These are phyloP conservation scores for Fagopyrum tataricum DNA, from an alignment of 148 eudicot genomes.

Conservation along the genomic window DNA sequence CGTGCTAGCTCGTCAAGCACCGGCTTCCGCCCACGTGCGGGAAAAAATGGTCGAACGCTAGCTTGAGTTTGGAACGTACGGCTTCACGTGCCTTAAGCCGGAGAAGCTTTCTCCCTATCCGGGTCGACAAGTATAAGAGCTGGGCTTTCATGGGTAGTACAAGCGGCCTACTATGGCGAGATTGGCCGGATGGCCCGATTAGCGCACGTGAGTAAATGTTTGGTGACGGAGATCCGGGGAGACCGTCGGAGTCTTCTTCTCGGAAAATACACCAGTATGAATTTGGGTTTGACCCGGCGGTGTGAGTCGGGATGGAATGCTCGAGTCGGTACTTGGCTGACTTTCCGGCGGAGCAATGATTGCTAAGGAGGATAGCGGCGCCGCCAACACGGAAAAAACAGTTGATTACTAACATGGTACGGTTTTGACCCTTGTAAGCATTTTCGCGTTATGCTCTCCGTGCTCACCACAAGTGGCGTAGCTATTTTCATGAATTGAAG, in stretches of 20 bases:
- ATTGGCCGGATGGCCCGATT: constrained; percentile 10
- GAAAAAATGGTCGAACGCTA: constrained; percentile 32
- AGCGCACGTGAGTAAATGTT: constrained; percentile 16
- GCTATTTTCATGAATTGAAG: constrained; percentile 12
- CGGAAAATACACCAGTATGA: constrained; percentile 20
- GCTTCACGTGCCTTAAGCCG: constrained; percentile 7
- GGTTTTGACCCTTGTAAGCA: constrained; percentile 6
- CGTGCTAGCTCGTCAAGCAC: constrained; percentile 35
- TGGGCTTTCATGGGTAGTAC: constrained; percentile 1
- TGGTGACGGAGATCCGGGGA: constrained; percentile 18
- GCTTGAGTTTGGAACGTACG: constrained; percentile 13
- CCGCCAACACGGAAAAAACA: constrained; percentile 26
- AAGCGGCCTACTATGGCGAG: background rate
- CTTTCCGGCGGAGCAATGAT: constrained; percentile 9
- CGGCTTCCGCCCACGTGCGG: constrained; percentile 38
- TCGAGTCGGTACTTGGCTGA: constrained; percentile 24
- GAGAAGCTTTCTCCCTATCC: constrained; percentile 2
- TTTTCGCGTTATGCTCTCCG: constrained; percentile 15
- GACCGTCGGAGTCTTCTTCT: constrained; percentile 26
- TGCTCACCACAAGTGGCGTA: constrained; percentile 15
- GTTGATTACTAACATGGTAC: constrained; percentile 8
- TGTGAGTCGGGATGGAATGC: constrained; percentile 20
- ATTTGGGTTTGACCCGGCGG: constrained; percentile 17
- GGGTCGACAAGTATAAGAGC: background rate
- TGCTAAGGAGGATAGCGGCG: constrained; percentile 28